Evolutionary conservation across 768 basidiomycete genomes (phyloP).

Genomic region (Rhizopogon rudus): DNA sequence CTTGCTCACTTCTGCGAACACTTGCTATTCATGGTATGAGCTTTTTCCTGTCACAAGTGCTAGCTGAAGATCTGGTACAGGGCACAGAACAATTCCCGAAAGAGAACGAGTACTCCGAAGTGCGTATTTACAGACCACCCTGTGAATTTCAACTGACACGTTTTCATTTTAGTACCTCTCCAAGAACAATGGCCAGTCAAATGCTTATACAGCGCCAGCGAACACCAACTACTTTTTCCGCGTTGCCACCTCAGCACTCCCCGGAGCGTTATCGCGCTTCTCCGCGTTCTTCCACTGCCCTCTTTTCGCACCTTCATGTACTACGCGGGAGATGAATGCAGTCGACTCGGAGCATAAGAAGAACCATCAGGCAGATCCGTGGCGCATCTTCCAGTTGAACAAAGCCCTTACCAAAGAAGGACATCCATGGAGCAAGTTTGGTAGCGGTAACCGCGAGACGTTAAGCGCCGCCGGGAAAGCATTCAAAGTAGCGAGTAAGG

Average conservation of each 20-base stretch:
- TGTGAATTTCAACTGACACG: background rate
- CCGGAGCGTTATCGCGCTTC: slow-evolving; percentile 72
- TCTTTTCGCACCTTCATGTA: slow-evolving; percentile 81
- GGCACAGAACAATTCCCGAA: slow-evolving; percentile 80
- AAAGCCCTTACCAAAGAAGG: slow-evolving; percentile 77
- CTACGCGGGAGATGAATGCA: slow-evolving; percentile 86
- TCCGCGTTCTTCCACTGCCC: slow-evolving; percentile 92
- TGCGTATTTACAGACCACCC: slow-evolving; percentile 21
- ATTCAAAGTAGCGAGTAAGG: slow-evolving; percentile 45
- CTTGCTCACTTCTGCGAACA: slow-evolving; percentile 97
- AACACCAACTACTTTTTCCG: slow-evolving; percentile 90
- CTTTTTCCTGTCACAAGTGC: background rate
- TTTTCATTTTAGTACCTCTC: slow-evolving; percentile 52
- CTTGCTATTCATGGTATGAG: slow-evolving; percentile 85
- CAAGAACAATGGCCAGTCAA: slow-evolving; percentile 83
- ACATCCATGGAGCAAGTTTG: slow-evolving; percentile 90
- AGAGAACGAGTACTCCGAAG: slow-evolving; percentile 94
- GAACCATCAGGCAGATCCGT: slow-evolving; percentile 85
- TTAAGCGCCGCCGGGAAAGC: slow-evolving; percentile 58
- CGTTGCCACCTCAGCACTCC: slow-evolving; percentile 58
- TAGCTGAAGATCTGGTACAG: slow-evolving; percentile 30
- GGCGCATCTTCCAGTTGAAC: slow-evolving; percentile 94
- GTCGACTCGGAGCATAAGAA: slow-evolving; percentile 98
- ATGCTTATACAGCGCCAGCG: slow-evolving; percentile 88
- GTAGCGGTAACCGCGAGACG: slow-evolving; percentile 78